phyloP scores from a whole-genome alignment of 2,329 filamentous ascomycete species.

The Blastomyces silverae region DNA sequence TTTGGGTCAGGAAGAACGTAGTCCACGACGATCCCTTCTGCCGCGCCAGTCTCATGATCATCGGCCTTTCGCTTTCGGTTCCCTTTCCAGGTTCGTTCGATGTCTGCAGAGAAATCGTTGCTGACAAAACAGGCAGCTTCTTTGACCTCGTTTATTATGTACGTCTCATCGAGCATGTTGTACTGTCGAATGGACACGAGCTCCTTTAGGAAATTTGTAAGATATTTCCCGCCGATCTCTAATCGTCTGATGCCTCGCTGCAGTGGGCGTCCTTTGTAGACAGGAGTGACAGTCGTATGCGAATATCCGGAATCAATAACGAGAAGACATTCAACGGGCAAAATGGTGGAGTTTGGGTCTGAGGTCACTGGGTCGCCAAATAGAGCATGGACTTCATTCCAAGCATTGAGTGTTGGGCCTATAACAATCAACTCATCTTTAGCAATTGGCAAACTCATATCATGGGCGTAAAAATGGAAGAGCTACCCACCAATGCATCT shows the following conservation, averaged over 20 bases:
- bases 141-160: slow-evolving; percentile 94
- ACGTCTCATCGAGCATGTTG: slow-evolving; percentile 88
- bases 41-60: slow-evolving; percentile 17
- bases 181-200: slow-evolving; percentile 86
- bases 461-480: too few relatives aligned
- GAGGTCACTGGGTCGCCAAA: slow-evolving; percentile 53
- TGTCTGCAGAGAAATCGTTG: slow-evolving; percentile 64
- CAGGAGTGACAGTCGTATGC: slow-evolving; percentile 80
- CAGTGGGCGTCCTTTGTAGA: slow-evolving; percentile 72
- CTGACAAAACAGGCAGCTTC: slow-evolving; percentile 81
- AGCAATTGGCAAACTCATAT: neutral
- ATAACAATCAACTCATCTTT: neutral
- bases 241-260: slow-evolving; percentile 76
- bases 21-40: slow-evolving; percentile 63
- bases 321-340: slow-evolving; percentile 71
- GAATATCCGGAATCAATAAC: slow-evolving; percentile 90
- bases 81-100: slow-evolving; percentile 80
- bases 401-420: slow-evolving; percentile 73
- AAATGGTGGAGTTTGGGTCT: slow-evolving; percentile 37
- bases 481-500: slow-evolving; percentile 59
- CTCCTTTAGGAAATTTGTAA: slow-evolving; percentile 89
- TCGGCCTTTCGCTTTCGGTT: slow-evolving; percentile 43
- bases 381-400: slow-evolving; percentile 65
- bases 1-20: slow-evolving; percentile 85
- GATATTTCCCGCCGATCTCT: slow-evolving; percentile 83